These are phyloP conservation scores for Rhynchosporium graminicola DNA, from an alignment of 2,329 filamentous ascomycete genomes.

Conservation along the genomic window DNA sequence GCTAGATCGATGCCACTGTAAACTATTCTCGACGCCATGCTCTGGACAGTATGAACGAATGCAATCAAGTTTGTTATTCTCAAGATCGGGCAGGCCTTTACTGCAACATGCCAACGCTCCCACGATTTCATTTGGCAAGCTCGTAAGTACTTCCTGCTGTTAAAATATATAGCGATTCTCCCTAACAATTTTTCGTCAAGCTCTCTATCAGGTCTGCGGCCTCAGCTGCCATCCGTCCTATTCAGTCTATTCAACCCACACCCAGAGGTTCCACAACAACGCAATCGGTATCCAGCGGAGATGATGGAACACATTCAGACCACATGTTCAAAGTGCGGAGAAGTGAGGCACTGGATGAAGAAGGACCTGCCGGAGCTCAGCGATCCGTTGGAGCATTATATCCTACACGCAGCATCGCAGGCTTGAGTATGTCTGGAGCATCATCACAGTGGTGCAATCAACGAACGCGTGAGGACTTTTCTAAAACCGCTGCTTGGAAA, in stretches of 20 bases:
- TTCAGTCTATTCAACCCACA: no score
- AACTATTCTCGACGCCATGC: not conserved
- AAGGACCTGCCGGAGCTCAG: no score
- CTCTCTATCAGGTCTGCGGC: not conserved
- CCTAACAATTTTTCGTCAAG: constrained; percentile 1
- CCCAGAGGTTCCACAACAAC: no score
- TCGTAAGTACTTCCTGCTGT: constrained; percentile 4
- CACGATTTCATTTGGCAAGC: not conserved
- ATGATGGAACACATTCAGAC: no score
- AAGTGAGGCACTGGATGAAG: no score
- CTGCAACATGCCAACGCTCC: constrained; percentile 13
- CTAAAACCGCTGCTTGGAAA: not conserved
- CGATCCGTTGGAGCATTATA: not conserved
- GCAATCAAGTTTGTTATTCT: constrained; percentile 38
- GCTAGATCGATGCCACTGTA: not conserved
- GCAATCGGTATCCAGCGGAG: no score
- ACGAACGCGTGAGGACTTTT: not conserved
- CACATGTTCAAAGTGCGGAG: no score
- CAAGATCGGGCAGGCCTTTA: constrained; percentile 34
- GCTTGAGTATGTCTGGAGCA: no score
- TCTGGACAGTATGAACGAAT: constrained; percentile 40
- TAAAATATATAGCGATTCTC: not conserved
- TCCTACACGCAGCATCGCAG: not conserved
- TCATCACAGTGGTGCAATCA: not conserved
- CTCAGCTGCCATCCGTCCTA: not conserved